Conservation (phyloP, 2,329 filamentous ascomycete species). For the Epichloe hybrida region DNA sequence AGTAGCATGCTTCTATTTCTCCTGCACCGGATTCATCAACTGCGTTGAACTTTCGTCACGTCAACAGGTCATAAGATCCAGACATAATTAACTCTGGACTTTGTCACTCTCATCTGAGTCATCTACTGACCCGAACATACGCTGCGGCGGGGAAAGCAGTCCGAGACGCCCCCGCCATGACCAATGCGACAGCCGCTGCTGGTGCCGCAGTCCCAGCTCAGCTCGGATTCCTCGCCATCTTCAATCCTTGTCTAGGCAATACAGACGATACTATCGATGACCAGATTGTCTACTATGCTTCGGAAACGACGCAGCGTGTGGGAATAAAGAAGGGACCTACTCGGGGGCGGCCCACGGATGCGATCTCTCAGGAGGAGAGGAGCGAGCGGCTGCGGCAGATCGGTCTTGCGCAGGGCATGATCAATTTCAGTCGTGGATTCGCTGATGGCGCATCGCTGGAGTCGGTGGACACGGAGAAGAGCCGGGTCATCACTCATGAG, state of each 20-base stretch:
- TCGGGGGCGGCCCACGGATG: slow-evolving; percentile 27
- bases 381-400: slow-evolving; percentile 87
- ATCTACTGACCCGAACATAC: too few species aligned
- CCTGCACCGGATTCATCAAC: too few species aligned
- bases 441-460: slow-evolving; percentile 65
- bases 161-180: slow-evolving; percentile 6
- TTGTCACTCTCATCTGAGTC: too few species aligned
- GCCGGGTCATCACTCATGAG: slow-evolving; percentile 72
- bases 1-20: too few species aligned
- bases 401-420: slow-evolving; percentile 91
- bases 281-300: slow-evolving; percentile 90
- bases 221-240: slow-evolving; percentile 84
- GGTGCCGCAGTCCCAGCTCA: slow-evolving; percentile 49
- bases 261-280: slow-evolving; percentile 49
- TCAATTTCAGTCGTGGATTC: slow-evolving; percentile 83
- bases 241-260: slow-evolving; percentile 69
- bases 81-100: too few species aligned
- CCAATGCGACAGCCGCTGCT: slow-evolving; percentile 8
- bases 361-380: slow-evolving; percentile 47
- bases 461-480: slow-evolving; percentile 81
- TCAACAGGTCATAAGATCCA: too few species aligned
- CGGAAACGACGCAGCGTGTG: slow-evolving; percentile 31
- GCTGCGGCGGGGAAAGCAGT: too few species aligned
- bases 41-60: too few species aligned
- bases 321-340: slow-evolving; percentile 29